Conservation (phyloP, 2,329 filamentous ascomycete genomes). For the Aspergillus udagawae region DNA sequence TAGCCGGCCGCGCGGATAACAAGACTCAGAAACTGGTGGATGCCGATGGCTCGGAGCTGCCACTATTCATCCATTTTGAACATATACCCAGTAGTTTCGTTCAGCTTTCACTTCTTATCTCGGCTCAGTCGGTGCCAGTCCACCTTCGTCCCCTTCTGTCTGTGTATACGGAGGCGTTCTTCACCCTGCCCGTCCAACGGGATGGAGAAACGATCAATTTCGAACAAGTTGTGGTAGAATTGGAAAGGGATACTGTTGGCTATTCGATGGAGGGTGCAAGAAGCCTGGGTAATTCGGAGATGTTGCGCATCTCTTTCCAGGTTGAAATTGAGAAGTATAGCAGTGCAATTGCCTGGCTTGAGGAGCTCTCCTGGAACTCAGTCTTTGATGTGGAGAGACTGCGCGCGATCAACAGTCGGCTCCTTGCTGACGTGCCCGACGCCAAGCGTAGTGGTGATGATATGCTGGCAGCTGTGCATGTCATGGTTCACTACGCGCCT, state of each 20-base stretch:
- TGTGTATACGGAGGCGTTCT: conserved; percentile 88
- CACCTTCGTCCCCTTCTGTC: conserved; percentile 78
- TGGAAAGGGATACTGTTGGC: conserved; percentile 86
- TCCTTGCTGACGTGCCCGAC: conserved; percentile 87
- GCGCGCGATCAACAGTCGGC: conserved; percentile 65
- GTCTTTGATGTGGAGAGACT: conserved; percentile 74
- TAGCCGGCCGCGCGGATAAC: conserved; percentile 64
- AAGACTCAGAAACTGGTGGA: conserved; percentile 73
- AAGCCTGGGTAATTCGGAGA: conserved; percentile 72
- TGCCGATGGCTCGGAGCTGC: conserved; percentile 57
- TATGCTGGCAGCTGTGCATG: conserved; percentile 61
- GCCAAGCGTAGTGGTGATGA: conserved; percentile 74
- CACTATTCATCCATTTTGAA: conserved; percentile 95
- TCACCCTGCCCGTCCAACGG: conserved; percentile 79
- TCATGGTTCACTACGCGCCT: conserved; percentile 74
- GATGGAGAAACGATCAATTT: conserved; percentile 77
- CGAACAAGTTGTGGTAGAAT: conserved; percentile 83
- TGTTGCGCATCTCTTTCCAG: conserved; percentile 75
- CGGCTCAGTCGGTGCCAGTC: conserved; percentile 72
- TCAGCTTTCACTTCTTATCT: conserved; percentile 74
- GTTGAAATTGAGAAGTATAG: conserved; percentile 85
- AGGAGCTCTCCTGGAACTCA: conserved; percentile 80
- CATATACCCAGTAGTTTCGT: conserved; percentile 92
- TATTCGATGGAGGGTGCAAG: conserved; percentile 70
- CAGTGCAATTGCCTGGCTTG: conserved; percentile 76